Evolutionary conservation across 2,329 filamentous ascomycete genomes (phyloP).

Genomic region (Dothistroma septosporum): DNA sequence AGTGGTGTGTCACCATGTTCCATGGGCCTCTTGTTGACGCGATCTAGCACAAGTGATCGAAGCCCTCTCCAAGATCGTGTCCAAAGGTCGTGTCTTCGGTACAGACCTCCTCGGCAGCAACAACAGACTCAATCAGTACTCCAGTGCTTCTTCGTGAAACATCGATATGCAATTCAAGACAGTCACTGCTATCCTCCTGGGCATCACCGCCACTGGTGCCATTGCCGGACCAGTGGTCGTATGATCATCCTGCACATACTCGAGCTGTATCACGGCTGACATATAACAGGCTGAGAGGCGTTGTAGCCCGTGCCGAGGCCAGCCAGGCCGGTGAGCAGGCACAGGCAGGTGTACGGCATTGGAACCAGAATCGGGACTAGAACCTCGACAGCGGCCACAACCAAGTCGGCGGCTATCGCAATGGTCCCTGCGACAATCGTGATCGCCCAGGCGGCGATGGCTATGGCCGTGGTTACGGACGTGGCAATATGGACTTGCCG

Average conservation of each 20-base stretch:
- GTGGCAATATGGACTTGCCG: neutral
- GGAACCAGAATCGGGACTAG: neutral
- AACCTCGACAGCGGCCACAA: neutral
- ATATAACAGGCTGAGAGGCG: neutral
- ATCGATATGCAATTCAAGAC: constrained; percentile 5
- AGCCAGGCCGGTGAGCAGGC: neutral
- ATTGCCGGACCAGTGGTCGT: neutral
- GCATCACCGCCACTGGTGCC: constrained; percentile 3
- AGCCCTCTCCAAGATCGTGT: constrained; percentile 7
- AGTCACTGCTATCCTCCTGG: constrained; percentile 5
- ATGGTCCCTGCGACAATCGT: neutral
- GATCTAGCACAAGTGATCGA: constrained; percentile 3
- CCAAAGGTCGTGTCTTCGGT: constrained; percentile 11
- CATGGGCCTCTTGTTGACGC: neutral
- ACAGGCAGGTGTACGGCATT: neutral
- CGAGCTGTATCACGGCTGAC: neutral
- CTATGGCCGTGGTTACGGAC: neutral
- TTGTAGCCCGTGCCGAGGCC: neutral
- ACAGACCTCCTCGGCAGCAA: constrained; percentile 5
- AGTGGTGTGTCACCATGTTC: neutral
- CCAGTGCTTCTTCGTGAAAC: neutral
- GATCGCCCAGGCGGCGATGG: neutral
- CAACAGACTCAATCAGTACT: neutral
- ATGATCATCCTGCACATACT: neutral
- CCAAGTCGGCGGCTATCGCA: neutral